Base-by-base conservation (phyloP, 371 early-diverging fungal genomes). In the Apophysomyces ossiformis region DNA sequence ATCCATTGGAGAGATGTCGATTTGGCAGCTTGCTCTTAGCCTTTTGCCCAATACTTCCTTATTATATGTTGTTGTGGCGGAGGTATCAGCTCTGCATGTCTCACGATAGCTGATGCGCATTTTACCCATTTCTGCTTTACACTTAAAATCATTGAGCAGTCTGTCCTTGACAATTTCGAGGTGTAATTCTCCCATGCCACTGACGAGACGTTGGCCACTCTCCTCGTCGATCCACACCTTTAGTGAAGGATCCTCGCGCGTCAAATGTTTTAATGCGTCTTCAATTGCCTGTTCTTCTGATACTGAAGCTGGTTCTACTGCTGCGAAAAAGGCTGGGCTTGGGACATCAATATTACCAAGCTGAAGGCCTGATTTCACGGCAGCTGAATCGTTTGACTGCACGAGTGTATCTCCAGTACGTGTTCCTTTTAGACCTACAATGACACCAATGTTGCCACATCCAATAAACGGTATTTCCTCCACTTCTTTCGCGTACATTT, bases 171-270 rank as follows among this genome's bases (percentile, higher is more conserved):
- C 89, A 16, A 98, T 92, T 60, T 98, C 99, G 26, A 98, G 74
- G 72, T 98, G 99, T 57, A 98, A 84, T 72, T 97, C 98, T 8
- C 99, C 99, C 97, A 97, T 97, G 2, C 98, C 98, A 62, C 91
- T 87, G n/a, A 98, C 76, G 58, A 97, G 71, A 5, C 88, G 90
- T 69, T 98, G 98, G 0, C 96, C 95, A 5, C 95, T 93, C 57
- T 97, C 97, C 45, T 84, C 85, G 67, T 97, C 93, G 7, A 78
- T 78, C 58, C 87, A 74, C 7, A 95, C 80, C 45, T 84, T 87
- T 16, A 98, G 69, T 0, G 94, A 94, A 6, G 98, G 99, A 67
- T 98, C 99, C 76, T 98, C 98, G 11, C 93, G 82, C 4, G 87
- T 72, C 56, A 98, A 69, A 6, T 86, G 85, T 7, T 83, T 82